Conservation (phyloP, 768 basidiomycete genomes). For the Pleurotus eryngii region DNA sequence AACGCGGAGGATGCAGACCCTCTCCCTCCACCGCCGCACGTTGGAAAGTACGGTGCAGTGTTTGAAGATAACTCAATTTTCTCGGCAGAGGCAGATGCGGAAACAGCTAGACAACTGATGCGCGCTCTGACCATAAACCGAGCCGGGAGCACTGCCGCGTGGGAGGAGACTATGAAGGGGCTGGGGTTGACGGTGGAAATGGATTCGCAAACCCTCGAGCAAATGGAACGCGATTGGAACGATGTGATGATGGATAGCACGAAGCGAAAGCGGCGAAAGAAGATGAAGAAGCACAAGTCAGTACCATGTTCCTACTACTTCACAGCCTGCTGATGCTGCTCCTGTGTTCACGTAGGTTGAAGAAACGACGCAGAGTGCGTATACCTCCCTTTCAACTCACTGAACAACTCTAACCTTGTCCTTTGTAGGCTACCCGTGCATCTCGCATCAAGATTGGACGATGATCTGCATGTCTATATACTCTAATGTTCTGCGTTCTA, state of each 20-base stretch:
- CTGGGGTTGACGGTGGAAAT: constrained; percentile 58
- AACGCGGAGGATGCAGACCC: constrained; percentile 11
- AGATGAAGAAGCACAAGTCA: constrained; percentile 98
- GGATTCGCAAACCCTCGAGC: constrained; percentile 48
- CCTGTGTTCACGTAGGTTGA: constrained; percentile 50
- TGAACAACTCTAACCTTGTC: constrained; percentile 9
- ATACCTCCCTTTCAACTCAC: not conserved
- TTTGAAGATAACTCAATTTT: constrained; percentile 44
- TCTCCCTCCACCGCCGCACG: constrained; percentile 8
- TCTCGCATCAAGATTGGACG: constrained; percentile 31
- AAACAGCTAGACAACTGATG: constrained; percentile 77
- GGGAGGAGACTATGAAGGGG: constrained; percentile 64
- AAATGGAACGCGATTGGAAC: constrained; percentile 58
- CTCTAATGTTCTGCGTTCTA: not conserved
- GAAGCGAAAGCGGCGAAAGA: constrained; percentile 83
- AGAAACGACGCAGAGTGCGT: constrained; percentile 85
- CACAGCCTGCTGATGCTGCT: constrained; percentile 6
- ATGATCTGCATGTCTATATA: constrained; percentile 16
- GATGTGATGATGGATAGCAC: constrained; percentile 74
- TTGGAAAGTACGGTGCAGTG: constrained; percentile 19
- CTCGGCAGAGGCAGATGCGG: constrained; percentile 70
- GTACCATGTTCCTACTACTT: constrained; percentile 25
- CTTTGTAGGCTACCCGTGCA: constrained; percentile 42
- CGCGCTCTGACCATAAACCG: constrained; percentile 67
- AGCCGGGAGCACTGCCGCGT: constrained; percentile 57